A percentile compares a stretch with the other conserved stretches of the same genome.
phyloP scores from a whole-genome alignment of 2,329 filamentous ascomycete species.

The Ceratocystis diversiconidia region DNA sequence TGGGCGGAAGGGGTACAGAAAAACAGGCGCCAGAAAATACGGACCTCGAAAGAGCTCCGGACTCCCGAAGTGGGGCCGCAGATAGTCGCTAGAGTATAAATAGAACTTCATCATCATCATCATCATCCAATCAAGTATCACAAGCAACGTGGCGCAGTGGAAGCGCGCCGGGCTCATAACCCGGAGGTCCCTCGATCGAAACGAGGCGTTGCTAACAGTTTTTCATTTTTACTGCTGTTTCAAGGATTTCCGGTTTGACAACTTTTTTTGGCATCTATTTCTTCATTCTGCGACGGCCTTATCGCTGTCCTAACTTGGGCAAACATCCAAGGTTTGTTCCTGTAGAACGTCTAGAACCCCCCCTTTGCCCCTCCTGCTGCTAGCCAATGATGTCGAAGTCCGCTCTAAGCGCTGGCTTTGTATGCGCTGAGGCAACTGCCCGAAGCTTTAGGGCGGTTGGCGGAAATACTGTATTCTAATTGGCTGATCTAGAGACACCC shows the following conservation, averaged over 20 bases:
- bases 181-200: constrained; percentile 13
- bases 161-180: constrained; percentile 16
- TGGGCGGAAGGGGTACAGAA: too few relatives aligned
- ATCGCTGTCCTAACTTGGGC: too few relatives aligned
- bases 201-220: constrained; percentile 6
- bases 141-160: constrained; percentile 12
- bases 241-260: too few relatives aligned
- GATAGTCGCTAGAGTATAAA: too few relatives aligned
- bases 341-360: neutral
- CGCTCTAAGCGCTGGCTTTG: neutral
- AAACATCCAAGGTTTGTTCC: too few relatives aligned
- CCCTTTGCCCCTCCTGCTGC: neutral
- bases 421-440: constrained; percentile 1
- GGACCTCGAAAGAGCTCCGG: too few relatives aligned
- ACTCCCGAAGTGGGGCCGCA: too few relatives aligned
- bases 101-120: too few relatives aligned
- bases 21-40: too few relatives aligned
- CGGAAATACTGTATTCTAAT: neutral
- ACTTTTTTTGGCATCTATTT: neutral
- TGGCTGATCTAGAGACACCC: neutral
- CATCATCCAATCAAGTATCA: neutral
- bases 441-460: neutral
- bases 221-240: neutral
- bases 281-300: too few relatives aligned
- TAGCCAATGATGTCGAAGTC: neutral